Conservation (phyloP, 1,284 basidiomycete genomes). For the Cutaneotrichosporon curvatum region DNA sequence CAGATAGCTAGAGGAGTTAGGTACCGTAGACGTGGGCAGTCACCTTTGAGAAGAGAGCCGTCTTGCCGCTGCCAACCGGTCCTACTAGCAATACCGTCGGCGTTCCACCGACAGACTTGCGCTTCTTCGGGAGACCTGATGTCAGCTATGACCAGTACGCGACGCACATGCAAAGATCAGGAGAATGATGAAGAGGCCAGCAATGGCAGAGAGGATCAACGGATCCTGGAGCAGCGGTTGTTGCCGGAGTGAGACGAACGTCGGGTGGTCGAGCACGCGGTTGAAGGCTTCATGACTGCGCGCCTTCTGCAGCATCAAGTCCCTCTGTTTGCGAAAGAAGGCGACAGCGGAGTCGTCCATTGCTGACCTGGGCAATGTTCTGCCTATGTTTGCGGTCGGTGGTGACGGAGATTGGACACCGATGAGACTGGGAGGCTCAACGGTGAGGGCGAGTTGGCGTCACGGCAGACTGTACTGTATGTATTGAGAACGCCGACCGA, state of each 20-base stretch:
- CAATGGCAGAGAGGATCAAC: conserved; percentile 28
- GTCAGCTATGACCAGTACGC: conserved; percentile 3
- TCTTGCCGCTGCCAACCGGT: conserved; percentile 40
- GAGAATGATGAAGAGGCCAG: conserved; percentile 24
- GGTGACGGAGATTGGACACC: too few relatives aligned
- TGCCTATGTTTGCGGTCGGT: too few relatives aligned
- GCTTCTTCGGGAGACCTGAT: conserved; percentile 6
- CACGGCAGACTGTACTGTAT: too few relatives aligned
- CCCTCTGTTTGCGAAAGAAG: neutral
- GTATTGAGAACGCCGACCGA: too few relatives aligned
- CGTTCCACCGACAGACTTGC: conserved; percentile 17
- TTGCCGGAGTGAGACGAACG: neutral
- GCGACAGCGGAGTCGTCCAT: neutral
- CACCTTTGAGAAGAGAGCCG: conserved; percentile 40
- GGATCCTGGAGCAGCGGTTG: conserved; percentile 30
- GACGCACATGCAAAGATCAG: conserved; percentile 24
- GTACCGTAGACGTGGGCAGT: neutral
- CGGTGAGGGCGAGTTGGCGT: too few relatives aligned
- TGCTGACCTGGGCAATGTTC: too few relatives aligned
- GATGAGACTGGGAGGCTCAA: too few relatives aligned
- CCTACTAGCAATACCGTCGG: conserved; percentile 37
- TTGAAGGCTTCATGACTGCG: conserved; percentile 1
- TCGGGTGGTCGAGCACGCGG: conserved; percentile 7
- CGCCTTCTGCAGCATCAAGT: conserved; percentile 2
- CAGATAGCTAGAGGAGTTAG: conserved; percentile 26